These are phyloP conservation scores for Syzygium oleosum DNA, from an alignment of 345 rosid species.

Conservation along the genomic window DNA sequence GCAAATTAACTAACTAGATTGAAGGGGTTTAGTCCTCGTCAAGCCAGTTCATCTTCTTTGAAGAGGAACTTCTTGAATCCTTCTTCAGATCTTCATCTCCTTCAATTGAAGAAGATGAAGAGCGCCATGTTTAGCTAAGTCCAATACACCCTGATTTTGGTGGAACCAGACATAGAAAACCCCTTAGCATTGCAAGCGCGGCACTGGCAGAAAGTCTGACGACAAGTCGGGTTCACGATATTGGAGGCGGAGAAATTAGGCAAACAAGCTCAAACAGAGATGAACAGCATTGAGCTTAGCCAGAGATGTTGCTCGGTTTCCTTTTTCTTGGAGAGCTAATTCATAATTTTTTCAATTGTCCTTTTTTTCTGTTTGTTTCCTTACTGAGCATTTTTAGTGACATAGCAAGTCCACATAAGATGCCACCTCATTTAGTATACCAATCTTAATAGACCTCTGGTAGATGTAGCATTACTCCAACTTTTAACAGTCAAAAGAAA, in stretches of 20 bases:
- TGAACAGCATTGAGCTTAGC: neutral
- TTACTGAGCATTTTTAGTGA: neutral
- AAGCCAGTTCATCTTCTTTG: neutral
- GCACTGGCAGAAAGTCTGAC: neutral
- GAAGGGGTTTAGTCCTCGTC: neutral
- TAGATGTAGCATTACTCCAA: neutral
- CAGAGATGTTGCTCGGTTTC: neutral
- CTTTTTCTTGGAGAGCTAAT: neutral
- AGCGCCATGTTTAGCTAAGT: neutral
- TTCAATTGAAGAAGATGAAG: neutral
- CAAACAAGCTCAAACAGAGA: neutral
- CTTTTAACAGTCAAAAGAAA: neutral
- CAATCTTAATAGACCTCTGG: neutral
- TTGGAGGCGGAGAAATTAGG: neutral
- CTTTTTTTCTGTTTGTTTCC: neutral
- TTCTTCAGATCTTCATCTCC: neutral
- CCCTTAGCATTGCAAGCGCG: neutral
- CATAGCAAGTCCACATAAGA: neutral
- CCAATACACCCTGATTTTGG: neutral
- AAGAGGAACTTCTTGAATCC: neutral
- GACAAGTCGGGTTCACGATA: neutral
- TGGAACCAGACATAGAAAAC: neutral
- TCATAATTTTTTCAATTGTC: neutral
- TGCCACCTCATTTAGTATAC: neutral
- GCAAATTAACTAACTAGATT: neutral